phyloP scores from a whole-genome alignment of 2,329 filamentous ascomycete species.

The Colletotrichum lupini region DNA sequence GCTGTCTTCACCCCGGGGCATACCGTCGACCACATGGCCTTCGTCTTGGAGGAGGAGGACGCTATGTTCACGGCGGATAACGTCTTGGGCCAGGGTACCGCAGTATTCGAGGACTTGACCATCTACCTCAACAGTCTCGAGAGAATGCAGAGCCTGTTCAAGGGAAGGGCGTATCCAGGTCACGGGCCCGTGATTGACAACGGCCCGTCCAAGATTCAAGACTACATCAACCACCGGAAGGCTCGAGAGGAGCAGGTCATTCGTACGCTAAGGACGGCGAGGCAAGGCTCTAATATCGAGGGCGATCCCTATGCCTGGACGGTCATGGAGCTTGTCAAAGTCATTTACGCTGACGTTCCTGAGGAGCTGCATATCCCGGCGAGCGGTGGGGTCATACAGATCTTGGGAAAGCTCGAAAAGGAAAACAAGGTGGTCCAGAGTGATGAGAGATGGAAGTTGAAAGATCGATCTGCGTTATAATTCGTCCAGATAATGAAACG shows the following conservation, averaged over 20 bases:
- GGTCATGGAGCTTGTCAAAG: conserved; percentile 84
- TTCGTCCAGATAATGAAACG: neutral
- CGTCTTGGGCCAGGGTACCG: conserved; percentile 86
- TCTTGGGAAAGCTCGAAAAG: conserved; percentile 79
- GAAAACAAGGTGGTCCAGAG: conserved; percentile 73
- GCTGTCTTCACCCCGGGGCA: conserved; percentile 76
- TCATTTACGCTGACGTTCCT: conserved; percentile 85
- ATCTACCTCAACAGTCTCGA: conserved; percentile 76
- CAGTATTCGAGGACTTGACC: conserved; percentile 82
- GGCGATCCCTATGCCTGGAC: conserved; percentile 63
- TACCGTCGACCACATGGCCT: conserved; percentile 83
- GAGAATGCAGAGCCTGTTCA: conserved; percentile 74
- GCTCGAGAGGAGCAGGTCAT: conserved; percentile 84
- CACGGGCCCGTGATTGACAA: conserved; percentile 85
- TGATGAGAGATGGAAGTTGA: conserved; percentile 55
- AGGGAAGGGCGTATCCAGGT: conserved; percentile 83
- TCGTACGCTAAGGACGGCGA: conserved; percentile 62
- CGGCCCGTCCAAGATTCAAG: conserved; percentile 75
- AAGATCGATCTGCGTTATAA: conserved; percentile 54
- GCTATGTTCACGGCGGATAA: conserved; percentile 92
- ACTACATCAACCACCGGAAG: conserved; percentile 86
- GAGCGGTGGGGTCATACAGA: conserved; percentile 79
- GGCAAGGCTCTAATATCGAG: conserved; percentile 39
- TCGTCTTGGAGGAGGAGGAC: conserved; percentile 81
- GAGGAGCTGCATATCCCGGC: conserved; percentile 81